phyloP scores from a whole-genome alignment of 805 yeast species.

The Hanseniaspora meyeri region DNA sequence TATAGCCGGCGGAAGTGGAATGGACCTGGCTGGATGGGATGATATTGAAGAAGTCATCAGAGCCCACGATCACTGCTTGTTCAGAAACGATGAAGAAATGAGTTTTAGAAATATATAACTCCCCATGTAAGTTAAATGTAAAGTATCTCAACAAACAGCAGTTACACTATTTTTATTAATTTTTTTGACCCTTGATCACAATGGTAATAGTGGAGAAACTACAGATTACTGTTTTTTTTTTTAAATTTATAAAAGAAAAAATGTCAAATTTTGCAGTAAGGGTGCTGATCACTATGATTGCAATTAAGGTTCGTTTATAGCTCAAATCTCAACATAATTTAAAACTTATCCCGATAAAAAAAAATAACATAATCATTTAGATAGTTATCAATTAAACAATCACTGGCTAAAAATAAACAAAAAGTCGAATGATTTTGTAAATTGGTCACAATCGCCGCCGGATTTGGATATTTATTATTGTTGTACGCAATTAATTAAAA shows the following conservation, averaged over 20 bases:
- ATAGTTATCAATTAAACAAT: too few relatives aligned
- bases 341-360: neutral
- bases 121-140: neutral
- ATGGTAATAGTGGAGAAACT: too few relatives aligned
- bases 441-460: neutral
- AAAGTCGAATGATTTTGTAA: neutral
- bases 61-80: slow-evolving; percentile 2
- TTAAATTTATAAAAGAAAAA: neutral
- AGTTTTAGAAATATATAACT: neutral
- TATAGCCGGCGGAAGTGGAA: slow-evolving; percentile 61
- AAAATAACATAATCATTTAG: neutral
- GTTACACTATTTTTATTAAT: too few relatives aligned
- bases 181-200: neutral
- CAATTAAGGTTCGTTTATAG: neutral
- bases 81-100: neutral
- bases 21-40: slow-evolving; percentile 86
- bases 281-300: neutral
- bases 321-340: neutral
- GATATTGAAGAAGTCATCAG: neutral
- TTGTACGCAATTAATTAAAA: neutral
- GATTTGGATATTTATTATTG: too few relatives aligned
- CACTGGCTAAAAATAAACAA: too few relatives aligned
- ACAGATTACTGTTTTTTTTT: neutral
- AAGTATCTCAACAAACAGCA: too few relatives aligned
- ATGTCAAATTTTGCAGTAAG: neutral